Conservation (phyloP, 2,329 filamentous ascomycete genomes). For the Exophiala mesophila region DNA sequence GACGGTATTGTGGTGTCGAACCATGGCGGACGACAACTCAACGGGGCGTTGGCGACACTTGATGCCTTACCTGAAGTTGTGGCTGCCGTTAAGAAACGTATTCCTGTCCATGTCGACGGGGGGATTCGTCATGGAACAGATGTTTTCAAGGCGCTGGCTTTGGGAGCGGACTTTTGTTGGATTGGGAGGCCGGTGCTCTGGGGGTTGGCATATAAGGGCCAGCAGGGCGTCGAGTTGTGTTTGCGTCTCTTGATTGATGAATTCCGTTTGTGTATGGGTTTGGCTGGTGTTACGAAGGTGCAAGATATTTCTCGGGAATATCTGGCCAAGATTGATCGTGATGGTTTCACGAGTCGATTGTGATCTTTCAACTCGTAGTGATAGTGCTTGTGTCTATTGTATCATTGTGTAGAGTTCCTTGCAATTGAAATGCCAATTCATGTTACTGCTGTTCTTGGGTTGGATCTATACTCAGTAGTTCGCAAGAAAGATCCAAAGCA, state of each 20-base stretch:
- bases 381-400: no score
- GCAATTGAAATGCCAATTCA: no score
- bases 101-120: constrained; percentile 48
- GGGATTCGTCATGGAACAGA: constrained; percentile 54
- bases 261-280: constrained; percentile 28
- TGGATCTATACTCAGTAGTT: no score
- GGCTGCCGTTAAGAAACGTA: constrained; percentile 25
- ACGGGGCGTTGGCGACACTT: constrained; percentile 36
- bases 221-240: constrained; percentile 28
- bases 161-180: constrained; percentile 49
- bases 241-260: constrained; percentile 28
- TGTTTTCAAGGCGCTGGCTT: constrained; percentile 53
- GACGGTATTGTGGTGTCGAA: constrained; percentile 38
- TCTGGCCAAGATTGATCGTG: constrained; percentile 36
- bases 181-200: constrained; percentile 46
- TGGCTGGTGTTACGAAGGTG: constrained; percentile 26
- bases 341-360: constrained; percentile 28
- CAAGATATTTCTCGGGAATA: constrained; percentile 30
- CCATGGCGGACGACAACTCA: constrained; percentile 37
- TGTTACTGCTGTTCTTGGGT: no score
- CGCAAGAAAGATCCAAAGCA: no score
- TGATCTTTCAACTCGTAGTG: no score
- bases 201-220: constrained; percentile 38
- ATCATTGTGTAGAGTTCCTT: no score
- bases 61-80: constrained; percentile 32